These are phyloP conservation scores for Aspergillus tubingensis DNA, from an alignment of 2,329 filamentous ascomycete species.

Conservation along the genomic window DNA sequence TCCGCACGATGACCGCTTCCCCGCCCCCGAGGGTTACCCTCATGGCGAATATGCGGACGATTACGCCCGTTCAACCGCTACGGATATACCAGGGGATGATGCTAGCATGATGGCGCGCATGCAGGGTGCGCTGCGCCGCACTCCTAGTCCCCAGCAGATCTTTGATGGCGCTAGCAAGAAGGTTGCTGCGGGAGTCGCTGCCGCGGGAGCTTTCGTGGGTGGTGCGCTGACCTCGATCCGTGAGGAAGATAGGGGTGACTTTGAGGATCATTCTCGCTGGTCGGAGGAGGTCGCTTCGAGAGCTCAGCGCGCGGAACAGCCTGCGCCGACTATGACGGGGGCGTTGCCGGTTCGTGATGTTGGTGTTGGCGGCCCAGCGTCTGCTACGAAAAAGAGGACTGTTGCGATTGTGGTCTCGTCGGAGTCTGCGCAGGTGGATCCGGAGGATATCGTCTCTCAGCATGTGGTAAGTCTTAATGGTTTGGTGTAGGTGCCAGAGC, in stretches of 20 bases:
- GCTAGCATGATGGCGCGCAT: slow-evolving; percentile 72
- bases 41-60: slow-evolving; percentile 32
- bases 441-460: slow-evolving; percentile 64
- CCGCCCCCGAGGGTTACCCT: slow-evolving; percentile 31
- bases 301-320: slow-evolving; percentile 39
- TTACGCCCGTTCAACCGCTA: slow-evolving; percentile 37
- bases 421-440: slow-evolving; percentile 63
- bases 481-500: background rate
- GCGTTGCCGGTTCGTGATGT: slow-evolving; percentile 36
- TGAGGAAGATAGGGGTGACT: slow-evolving; percentile 78
- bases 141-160: slow-evolving; percentile 84
- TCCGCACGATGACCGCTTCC: slow-evolving; percentile 36
- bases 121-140: slow-evolving; percentile 77
- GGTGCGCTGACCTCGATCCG: slow-evolving; percentile 80
- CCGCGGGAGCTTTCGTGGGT: slow-evolving; percentile 78
- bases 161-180: slow-evolving; percentile 80
- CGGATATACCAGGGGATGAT: slow-evolving; percentile 46
- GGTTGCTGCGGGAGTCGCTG: slow-evolving; percentile 77
- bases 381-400: slow-evolving; percentile 60
- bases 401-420: slow-evolving; percentile 90
- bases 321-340: slow-evolving; percentile 33
- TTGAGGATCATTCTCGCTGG: slow-evolving; percentile 87
- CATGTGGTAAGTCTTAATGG: slow-evolving; percentile 68
- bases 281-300: slow-evolving; percentile 82
- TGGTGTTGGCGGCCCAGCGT: slow-evolving; percentile 31